These are phyloP conservation scores for Cymbopogon citratus DNA, from an alignment of 176 grass and related monocot genomes.

Conservation along the genomic window DNA sequence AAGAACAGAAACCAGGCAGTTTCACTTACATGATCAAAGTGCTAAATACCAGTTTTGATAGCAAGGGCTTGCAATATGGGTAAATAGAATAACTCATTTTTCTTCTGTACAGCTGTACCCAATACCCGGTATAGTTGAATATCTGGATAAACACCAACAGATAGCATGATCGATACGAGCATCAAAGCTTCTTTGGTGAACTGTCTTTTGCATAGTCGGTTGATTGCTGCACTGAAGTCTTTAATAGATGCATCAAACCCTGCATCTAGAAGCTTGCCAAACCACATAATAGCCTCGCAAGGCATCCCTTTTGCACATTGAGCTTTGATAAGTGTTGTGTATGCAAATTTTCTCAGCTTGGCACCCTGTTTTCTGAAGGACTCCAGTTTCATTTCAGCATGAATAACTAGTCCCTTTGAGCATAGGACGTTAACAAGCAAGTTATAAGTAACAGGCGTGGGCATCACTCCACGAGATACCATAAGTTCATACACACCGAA, in stretches of 20 bases:
- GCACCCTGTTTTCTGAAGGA: conserved; percentile 43
- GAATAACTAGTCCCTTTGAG: conserved; percentile 46
- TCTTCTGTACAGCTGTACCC: conserved; percentile 47
- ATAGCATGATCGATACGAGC: conserved; percentile 64
- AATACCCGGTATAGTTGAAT: conserved; percentile 43
- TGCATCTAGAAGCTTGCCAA: conserved; percentile 51
- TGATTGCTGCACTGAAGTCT: conserved; percentile 86
- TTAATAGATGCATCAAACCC: conserved; percentile 58
- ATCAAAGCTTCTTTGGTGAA: conserved; percentile 53
- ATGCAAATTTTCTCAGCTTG: conserved; percentile 76
- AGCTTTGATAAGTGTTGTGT: conserved; percentile 70
- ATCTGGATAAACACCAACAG: conserved; percentile 61
- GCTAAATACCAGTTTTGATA: conserved; percentile 59
- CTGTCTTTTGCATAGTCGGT: conserved; percentile 72
- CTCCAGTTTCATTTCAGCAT: conserved; percentile 60
- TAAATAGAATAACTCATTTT: conserved; percentile 41
- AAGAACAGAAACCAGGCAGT: not conserved
- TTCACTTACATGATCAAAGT: conserved; percentile 34
- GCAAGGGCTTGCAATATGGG: conserved; percentile 48
- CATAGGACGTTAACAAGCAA: conserved; percentile 74
- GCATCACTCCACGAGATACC: conserved; percentile 28
- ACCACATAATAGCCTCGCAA: conserved; percentile 39
- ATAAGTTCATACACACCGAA: conserved; percentile 48
- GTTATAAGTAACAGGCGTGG: conserved; percentile 72
- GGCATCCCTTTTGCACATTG: conserved; percentile 70